Evolutionary conservation across 1,284 basidiomycete genomes (phyloP).

Genomic region (Ceratobasidium sp.): DNA sequence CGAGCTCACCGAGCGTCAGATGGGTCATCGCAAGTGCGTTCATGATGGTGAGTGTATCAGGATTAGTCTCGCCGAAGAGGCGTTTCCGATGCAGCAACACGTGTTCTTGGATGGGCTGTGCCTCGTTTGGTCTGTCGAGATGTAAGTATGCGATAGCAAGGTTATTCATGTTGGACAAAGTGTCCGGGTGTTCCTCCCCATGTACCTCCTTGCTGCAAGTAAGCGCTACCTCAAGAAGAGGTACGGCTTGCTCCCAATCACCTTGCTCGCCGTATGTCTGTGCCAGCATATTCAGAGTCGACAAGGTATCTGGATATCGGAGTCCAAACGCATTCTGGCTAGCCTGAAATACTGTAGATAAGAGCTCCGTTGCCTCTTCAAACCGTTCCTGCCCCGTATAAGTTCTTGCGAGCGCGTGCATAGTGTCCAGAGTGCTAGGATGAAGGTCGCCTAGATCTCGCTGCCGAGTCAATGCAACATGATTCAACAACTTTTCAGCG

Average conservation of each 20-base stretch:
- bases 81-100: neutral
- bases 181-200: conserved; percentile 29
- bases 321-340: neutral
- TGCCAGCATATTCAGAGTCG: neutral
- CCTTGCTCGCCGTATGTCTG: neutral
- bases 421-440: conserved; percentile 1
- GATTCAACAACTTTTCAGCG: neutral
- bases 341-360: neutral
- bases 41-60: conserved; percentile 19
- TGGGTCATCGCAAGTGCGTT: neutral
- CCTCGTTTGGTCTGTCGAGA: conserved; percentile 1
- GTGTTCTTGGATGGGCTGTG: conserved; percentile 1
- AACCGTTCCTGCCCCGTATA: neutral
- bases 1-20: neutral
- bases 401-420: conserved; percentile 16
- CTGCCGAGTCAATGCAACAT: neutral
- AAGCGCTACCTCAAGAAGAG: neutral
- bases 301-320: conserved; percentile 19
- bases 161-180: conserved; percentile 20
- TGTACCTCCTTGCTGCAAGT: neutral
- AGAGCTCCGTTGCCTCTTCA: conserved; percentile 6
- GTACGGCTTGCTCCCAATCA: neutral
- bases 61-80: conserved; percentile 20
- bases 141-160: conserved; percentile 1
- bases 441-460: neutral